phyloP scores from a whole-genome alignment of 208 protist species.

The Paratrypanosoma confusum region DNA sequence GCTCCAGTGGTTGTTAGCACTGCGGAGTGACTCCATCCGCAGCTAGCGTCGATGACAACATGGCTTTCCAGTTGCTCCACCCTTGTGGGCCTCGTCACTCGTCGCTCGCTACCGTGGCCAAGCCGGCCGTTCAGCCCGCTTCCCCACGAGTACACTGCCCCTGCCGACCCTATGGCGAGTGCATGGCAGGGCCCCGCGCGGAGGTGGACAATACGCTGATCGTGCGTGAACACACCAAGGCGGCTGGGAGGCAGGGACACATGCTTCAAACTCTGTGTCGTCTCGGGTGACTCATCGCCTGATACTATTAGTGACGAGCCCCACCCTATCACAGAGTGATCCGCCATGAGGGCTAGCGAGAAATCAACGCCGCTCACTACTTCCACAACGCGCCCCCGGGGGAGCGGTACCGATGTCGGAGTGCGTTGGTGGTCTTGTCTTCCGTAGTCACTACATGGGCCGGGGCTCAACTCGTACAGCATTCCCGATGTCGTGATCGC shows the following conservation, averaged over 20 bases:
- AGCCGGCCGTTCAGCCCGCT: slow-evolving; percentile 36
- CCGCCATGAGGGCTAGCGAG: too few relatives aligned
- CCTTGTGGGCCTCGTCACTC: slow-evolving; percentile 23
- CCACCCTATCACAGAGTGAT: too few relatives aligned
- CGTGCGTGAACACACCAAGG: neutral
- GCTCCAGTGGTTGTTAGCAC: slow-evolving; percentile 41
- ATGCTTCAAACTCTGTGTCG: slow-evolving; percentile 18
- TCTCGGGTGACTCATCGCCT: too few relatives aligned
- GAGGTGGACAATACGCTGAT: slow-evolving; percentile 9
- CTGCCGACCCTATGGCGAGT: slow-evolving; percentile 30
- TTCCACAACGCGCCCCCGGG: too few relatives aligned
- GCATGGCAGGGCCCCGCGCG: slow-evolving; percentile 52
- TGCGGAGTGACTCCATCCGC: slow-evolving; percentile 42
- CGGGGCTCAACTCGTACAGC: too few relatives aligned
- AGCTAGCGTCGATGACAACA: slow-evolving; percentile 43
- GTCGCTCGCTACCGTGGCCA: slow-evolving; percentile 34
- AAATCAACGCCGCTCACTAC: too few relatives aligned
- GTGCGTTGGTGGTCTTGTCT: too few relatives aligned
- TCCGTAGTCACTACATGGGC: too few relatives aligned
- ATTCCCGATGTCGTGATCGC: too few relatives aligned
- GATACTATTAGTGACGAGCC: too few relatives aligned
- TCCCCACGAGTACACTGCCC: slow-evolving; percentile 68
- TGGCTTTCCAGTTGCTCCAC: slow-evolving; percentile 29
- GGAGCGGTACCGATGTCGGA: too few relatives aligned
- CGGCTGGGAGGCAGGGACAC: slow-evolving; percentile 15